Conservation (phyloP, 2,329 filamentous ascomycete species). For the Furcasterigmium furcatum region DNA sequence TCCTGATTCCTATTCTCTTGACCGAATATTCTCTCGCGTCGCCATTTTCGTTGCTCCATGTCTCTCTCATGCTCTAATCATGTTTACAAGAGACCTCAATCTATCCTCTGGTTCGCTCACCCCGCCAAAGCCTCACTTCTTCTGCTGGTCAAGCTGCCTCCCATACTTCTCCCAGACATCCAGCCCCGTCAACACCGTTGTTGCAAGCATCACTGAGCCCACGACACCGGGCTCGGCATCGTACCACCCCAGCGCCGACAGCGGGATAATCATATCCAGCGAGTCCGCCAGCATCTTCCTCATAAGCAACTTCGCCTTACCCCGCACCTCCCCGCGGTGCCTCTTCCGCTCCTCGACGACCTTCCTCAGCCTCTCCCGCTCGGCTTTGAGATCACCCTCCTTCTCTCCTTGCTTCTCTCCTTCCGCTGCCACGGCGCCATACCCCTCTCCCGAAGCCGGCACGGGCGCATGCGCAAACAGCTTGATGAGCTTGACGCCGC, state of each 20-base stretch:
- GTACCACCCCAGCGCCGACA: background rate
- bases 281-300: constrained; percentile 1
- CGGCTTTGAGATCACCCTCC: constrained; percentile 14
- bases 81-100: too few relatives aligned
- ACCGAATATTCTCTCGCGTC: too few relatives aligned
- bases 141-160: background rate
- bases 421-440: constrained; percentile 15
- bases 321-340: constrained; percentile 18
- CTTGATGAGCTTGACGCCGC: constrained; percentile 36
- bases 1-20: too few relatives aligned
- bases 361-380: constrained; percentile 29
- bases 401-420: constrained; percentile 12
- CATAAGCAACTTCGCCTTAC: constrained; percentile 19
- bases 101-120: background rate
- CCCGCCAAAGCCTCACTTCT: constrained; percentile 1
- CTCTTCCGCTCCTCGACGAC: constrained; percentile 28
- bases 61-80: too few relatives aligned
- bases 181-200: constrained; percentile 3
- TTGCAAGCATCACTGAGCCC: constrained; percentile 3
- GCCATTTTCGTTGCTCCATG: too few relatives aligned
- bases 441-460: constrained; percentile 23
- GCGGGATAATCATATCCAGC: constrained; percentile 4
- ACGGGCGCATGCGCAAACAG: constrained; percentile 30
- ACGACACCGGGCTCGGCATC: background rate
- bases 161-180: constrained; percentile 4